These are phyloP conservation scores for Daldinia loculata DNA, from an alignment of 495 filamentous ascomycete species.

Conservation along the genomic window DNA sequence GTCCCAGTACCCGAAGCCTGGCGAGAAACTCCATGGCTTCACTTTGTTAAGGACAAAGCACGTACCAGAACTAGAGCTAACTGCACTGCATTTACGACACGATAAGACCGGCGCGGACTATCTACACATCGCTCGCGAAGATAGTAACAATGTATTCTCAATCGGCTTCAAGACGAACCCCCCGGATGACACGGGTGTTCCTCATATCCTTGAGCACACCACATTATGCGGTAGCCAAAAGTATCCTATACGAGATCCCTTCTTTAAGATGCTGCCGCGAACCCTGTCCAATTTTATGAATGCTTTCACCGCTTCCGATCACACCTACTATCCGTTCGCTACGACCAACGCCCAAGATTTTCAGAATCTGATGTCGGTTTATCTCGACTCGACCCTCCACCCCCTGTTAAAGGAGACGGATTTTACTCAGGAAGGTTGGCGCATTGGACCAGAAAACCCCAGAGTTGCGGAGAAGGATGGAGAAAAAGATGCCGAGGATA, in stretches of 20 bases:
- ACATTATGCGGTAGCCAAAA: conserved; percentile 97
- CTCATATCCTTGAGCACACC: conserved; percentile 97
- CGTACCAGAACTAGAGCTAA: conserved; percentile 92
- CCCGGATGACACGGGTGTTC: conserved; percentile 93
- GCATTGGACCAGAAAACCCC: conserved; percentile 90
- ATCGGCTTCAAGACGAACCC: conserved; percentile 99
- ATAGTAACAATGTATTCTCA: conserved; percentile 99
- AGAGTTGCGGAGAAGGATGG: conserved; percentile 54
- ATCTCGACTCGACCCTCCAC: conserved; percentile 91
- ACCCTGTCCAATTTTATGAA: conserved; percentile 99
- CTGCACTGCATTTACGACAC: conserved; percentile 87
- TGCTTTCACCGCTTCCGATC: conserved; percentile 93
- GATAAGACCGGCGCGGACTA: conserved; percentile 96
- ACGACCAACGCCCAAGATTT: conserved; percentile 98
- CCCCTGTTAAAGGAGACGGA: conserved; percentile 89
- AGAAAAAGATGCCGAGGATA: conserved; percentile 54
- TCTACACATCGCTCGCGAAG: conserved; percentile 90
- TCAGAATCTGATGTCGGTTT: conserved; percentile 94
- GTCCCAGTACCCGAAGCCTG: conserved; percentile 74
- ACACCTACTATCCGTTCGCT: conserved; percentile 98
- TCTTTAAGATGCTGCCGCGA: conserved; percentile 99
- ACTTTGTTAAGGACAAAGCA: conserved; percentile 86
- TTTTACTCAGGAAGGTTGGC: conserved; percentile 96
- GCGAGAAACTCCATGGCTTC: conserved; percentile 91
- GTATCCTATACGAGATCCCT: conserved; percentile 96